Evolutionary conservation across 2,329 filamentous ascomycete genomes (phyloP).

Genomic region (Fusarium ambrosium): DNA sequence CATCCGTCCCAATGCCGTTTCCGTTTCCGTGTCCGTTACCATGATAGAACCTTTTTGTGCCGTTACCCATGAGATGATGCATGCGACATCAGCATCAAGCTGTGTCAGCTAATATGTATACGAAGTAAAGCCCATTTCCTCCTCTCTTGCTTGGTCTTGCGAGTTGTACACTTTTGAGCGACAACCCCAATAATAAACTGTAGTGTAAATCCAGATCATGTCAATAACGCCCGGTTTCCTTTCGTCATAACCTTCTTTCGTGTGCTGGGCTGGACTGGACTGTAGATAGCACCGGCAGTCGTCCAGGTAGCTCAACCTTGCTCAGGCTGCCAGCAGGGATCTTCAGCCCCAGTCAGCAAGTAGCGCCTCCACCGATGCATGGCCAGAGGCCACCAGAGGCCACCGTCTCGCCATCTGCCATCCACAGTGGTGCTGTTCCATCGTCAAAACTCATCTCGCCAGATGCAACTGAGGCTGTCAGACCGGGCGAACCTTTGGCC

Average conservation of each 20-base stretch:
- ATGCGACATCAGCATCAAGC: conserved; percentile 45
- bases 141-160: conserved; percentile 23
- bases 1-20: conserved; percentile 35
- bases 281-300: conserved; percentile 28
- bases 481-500: conserved; percentile 18
- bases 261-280: conserved; percentile 2
- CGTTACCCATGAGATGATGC: conserved; percentile 46
- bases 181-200: conserved; percentile 13
- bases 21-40: conserved; percentile 34
- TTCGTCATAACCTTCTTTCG: conserved; percentile 30
- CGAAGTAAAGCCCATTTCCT: conserved; percentile 40
- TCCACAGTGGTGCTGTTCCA: conserved; percentile 27
- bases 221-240: conserved; percentile 18
- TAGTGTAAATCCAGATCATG: conserved; percentile 19
- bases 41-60: conserved; percentile 46
- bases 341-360: conserved; percentile 45
- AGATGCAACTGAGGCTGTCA: conserved; percentile 25
- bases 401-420: conserved; percentile 25
- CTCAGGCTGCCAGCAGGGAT: conserved; percentile 40
- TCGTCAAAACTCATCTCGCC: conserved; percentile 30
- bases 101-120: conserved; percentile 41
- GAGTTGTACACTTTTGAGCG: conserved; percentile 27
- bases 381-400: conserved; percentile 17
- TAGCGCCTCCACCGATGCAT: conserved; percentile 42
- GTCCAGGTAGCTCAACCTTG: conserved; percentile 25